phyloP scores from a whole-genome alignment of 1,139 yeast genomes.

The Blastobotrys indianensis region DNA sequence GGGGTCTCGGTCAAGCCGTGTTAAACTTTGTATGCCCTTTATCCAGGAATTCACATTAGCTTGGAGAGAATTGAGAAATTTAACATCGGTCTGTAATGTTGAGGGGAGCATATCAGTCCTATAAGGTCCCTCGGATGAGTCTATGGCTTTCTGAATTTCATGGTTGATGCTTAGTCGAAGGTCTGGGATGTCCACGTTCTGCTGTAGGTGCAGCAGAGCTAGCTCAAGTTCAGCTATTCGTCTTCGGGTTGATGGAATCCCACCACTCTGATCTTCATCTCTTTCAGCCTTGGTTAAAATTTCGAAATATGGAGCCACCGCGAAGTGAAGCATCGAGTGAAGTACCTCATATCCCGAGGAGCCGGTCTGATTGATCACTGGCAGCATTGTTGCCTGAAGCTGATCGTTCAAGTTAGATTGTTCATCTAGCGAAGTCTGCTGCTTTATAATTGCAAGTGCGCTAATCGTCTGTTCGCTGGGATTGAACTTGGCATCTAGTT shows the following conservation, averaged over 20 bases:
- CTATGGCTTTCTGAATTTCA: conserved; percentile 39
- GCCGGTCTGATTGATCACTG: conserved; percentile 15
- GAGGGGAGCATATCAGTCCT: conserved; percentile 33
- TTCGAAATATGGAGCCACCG: conserved; percentile 51
- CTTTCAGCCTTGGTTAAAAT: conserved; percentile 29
- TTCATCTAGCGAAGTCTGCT: conserved; percentile 35
- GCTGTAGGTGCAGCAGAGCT: conserved; percentile 65
- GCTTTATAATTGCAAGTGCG: conserved; percentile 42
- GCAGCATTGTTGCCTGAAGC: conserved; percentile 35
- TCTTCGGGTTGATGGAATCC: conserved; percentile 34
- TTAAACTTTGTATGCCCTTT: conserved; percentile 52
- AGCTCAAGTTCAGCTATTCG: conserved; percentile 65
- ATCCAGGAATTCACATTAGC: conserved; percentile 69
- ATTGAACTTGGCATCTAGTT: conserved; percentile 14
- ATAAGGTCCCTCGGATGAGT: conserved; percentile 25
- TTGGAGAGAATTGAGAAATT: conserved; percentile 61
- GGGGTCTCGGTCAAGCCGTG: conserved; percentile 47
- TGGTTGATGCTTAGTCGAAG: conserved; percentile 52
- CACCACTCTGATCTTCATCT: conserved; percentile 16
- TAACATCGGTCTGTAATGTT: conserved; percentile 43
- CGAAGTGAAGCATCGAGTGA: conserved; percentile 51
- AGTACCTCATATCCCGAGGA: conserved; percentile 47
- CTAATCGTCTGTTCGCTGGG: conserved; percentile 17
- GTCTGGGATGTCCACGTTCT: conserved; percentile 64
- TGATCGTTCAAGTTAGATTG: conserved; percentile 36